Base-by-base conservation (phyloP, 2,329 filamentous ascomycete species). In the Monilinia polystroma region DNA sequence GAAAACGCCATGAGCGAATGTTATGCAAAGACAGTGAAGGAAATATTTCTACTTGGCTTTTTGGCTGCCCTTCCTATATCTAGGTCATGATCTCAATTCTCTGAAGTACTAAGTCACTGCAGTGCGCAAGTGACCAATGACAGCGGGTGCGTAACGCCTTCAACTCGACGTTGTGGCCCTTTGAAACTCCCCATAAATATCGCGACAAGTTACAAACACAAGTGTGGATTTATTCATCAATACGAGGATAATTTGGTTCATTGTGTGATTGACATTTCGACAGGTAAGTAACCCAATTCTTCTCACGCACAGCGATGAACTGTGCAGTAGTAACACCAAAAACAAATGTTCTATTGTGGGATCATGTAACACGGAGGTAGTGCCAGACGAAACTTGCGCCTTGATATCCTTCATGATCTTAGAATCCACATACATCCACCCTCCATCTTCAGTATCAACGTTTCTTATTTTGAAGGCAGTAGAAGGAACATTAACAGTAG, bases 381-480 rank as follows among this genome's bases (percentile, higher is more conserved):
- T 18, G 16, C 7, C 57, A 16, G 56, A 41, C 18, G 63, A 14
- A 29, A 66, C 26, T 20, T 53, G 54, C 6, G 38, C 49, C 2
- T 63, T 47, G 32, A 43, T 63, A 63, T 66, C 49, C 29, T 63
- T 49, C 20, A 66, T 6, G 4, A 66, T 32, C 58, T 62, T 66
- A 1, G 56, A 41, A 14, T 47, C 56, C 41, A 63, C 56, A 45
- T 62, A 62, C 11, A 8, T 58, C 32, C 18, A 32, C 41, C 14
- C 2, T 29, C 35, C 64, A 63, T 66, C 20, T 11, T 35, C 49
- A n/a, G 45, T 38, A 18, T 51, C 29, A 6, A 41, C 20, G 7
- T 49, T 62, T 3, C 38, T 8, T 20, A 65, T 45, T 12, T 41
- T 43, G 14, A 63, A 63, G 20, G 41, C 56, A 5, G 45, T 26